Conservation (phyloP, 176 grass and related monocot species). For the Juncus effusus region DNA sequence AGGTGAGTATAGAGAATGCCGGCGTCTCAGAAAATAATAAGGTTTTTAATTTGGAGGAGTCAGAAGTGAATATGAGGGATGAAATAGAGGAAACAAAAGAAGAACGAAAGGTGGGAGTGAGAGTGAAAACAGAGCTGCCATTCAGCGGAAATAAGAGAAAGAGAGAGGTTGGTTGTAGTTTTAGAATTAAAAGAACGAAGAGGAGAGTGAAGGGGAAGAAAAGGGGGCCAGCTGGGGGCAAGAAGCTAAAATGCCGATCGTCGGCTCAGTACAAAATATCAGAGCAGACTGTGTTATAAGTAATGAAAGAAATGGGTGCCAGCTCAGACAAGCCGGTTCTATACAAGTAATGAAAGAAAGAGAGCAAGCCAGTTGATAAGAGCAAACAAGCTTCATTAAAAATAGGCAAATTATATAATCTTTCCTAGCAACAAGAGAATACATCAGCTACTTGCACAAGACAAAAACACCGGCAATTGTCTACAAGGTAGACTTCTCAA, state of each 20-base stretch:
- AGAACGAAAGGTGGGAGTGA: no score
- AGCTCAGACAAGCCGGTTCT: slow-evolving; percentile 16
- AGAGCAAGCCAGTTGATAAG: slow-evolving; percentile 28
- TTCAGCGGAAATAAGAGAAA: slow-evolving; percentile 24
- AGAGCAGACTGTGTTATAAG: slow-evolving; percentile 36
- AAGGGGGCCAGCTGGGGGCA: background rate
- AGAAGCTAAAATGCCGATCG: slow-evolving; percentile 45
- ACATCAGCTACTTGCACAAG: no score
- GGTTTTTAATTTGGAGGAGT: background rate
- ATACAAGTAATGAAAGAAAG: slow-evolving; percentile 38
- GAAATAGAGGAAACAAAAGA: background rate
- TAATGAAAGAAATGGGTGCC: slow-evolving; percentile 38
- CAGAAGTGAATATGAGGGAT: slow-evolving; percentile 11
- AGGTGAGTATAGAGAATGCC: background rate
- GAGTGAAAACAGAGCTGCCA: no score
- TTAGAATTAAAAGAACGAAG: slow-evolving; percentile 12
- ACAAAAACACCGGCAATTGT: no score
- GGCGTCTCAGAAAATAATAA: no score
- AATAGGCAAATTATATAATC: no score
- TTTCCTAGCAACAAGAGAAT: no score
- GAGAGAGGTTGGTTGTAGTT: slow-evolving; percentile 9
- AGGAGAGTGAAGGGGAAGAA: slow-evolving; percentile 25
- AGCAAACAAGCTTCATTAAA: no score
- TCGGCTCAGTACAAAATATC: slow-evolving; percentile 30
- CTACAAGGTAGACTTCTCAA: no score